Conservation (phyloP, 169 alveolate genomes). For the Plasmodium ovale region DNA sequence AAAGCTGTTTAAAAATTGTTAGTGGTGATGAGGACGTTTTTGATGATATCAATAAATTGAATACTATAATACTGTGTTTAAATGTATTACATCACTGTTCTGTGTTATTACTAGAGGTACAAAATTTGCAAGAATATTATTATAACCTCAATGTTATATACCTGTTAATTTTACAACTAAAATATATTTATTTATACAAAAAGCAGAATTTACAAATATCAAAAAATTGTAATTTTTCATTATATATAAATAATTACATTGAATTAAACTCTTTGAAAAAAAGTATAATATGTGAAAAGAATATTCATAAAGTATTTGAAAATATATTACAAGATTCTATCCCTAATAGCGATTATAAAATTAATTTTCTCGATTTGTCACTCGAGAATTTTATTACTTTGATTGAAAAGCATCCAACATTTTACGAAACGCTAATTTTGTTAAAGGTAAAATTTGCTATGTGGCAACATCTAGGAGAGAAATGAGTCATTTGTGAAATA, state of each 20-base stretch:
- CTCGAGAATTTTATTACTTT: constrained; percentile 29
- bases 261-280: not conserved
- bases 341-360: constrained; percentile 29
- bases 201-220: constrained; percentile 18
- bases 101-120: constrained; percentile 37
- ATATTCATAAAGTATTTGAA: constrained; percentile 36
- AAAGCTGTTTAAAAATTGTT: constrained; percentile 12
- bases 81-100: constrained; percentile 62
- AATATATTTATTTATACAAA: constrained; percentile 47
- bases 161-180: constrained; percentile 54
- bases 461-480: no score
- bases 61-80: constrained; percentile 40
- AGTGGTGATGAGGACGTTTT: constrained; percentile 25
- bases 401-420: constrained; percentile 39
- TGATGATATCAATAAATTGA: not conserved
- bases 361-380: constrained; percentile 31
- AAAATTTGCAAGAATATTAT: constrained; percentile 21
- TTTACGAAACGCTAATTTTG: constrained; percentile 64
- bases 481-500: no score
- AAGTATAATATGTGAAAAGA: constrained; percentile 4
- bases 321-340: constrained; percentile 27
- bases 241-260: constrained; percentile 29
- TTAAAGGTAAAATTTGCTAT: constrained; percentile 29
- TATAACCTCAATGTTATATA: constrained; percentile 22
- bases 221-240: constrained; percentile 8